Conservation (phyloP, 1,284 basidiomycete species). For the Meira miltonrushii region DNA sequence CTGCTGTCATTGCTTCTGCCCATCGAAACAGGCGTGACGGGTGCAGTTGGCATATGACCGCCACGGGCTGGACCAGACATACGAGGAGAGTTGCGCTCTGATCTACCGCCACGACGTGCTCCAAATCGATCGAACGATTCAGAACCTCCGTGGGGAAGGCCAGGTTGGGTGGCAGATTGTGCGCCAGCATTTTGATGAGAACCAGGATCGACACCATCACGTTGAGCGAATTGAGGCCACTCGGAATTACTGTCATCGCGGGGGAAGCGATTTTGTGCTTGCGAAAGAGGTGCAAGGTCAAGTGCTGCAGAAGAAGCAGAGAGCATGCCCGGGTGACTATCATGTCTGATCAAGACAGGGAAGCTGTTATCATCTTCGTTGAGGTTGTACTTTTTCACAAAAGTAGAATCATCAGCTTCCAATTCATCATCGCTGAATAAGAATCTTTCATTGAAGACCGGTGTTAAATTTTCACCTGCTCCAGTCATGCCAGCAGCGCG, state of each 20-base stretch:
- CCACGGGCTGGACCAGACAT: conserved; percentile 1
- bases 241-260: conserved; percentile 73
- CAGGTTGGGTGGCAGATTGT: background rate
- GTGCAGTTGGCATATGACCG: background rate
- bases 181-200: background rate
- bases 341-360: conserved; percentile 56
- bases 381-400: conserved; percentile 51
- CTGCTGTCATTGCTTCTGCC: conserved; percentile 2
- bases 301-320: conserved; percentile 86
- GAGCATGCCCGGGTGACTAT: conserved; percentile 63
- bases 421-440: conserved; percentile 50
- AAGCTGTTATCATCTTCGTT: conserved; percentile 59
- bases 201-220: conserved; percentile 43
- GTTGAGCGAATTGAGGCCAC: conserved; percentile 80
- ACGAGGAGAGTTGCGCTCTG: conserved; percentile 17
- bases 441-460: conserved; percentile 47
- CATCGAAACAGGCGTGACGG: conserved; percentile 9
- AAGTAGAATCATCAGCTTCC: conserved; percentile 47
- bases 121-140: conserved; percentile 8
- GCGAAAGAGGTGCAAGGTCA: conserved; percentile 81
- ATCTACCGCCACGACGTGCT: conserved; percentile 13
- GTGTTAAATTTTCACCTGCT: conserved; percentile 24
- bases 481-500: conserved; percentile 10
- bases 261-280: conserved; percentile 68
- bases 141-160: conserved; percentile 1